A percentile compares a stretch with the other conserved stretches of the same genome.
These are phyloP conservation scores for Hypoxylon sp. DNA, from an alignment of 2,329 filamentous ascomycete species.

Conservation along the genomic window DNA sequence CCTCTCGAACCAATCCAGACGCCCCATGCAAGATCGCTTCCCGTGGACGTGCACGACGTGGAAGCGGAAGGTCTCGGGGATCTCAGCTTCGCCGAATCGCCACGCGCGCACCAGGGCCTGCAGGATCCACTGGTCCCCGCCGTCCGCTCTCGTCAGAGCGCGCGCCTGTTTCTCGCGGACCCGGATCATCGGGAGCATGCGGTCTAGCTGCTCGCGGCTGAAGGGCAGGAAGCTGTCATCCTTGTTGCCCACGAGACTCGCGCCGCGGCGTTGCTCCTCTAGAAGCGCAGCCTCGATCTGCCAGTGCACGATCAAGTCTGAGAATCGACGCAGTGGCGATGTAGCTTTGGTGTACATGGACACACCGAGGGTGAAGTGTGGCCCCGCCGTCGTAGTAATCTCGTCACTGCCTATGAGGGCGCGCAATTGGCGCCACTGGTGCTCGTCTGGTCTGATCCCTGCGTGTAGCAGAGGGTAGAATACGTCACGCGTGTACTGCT, in stretches of 20 bases:
- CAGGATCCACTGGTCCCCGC: slow-evolving; percentile 68
- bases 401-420: slow-evolving; percentile 66
- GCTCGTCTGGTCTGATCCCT: slow-evolving; percentile 53
- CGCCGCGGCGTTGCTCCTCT: slow-evolving; percentile 58
- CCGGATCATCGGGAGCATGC: slow-evolving; percentile 65
- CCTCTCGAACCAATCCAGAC: slow-evolving; percentile 67
- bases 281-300: slow-evolving; percentile 73
- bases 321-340: slow-evolving; percentile 75
- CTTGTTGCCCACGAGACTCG: slow-evolving; percentile 56
- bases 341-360: slow-evolving; percentile 75
- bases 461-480: slow-evolving; percentile 59
- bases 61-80: slow-evolving; percentile 66
- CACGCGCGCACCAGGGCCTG: slow-evolving; percentile 74
- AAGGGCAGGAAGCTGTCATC: slow-evolving; percentile 63
- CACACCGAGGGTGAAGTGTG: slow-evolving; percentile 71
- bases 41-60: slow-evolving; percentile 60
- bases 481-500: slow-evolving; percentile 57
- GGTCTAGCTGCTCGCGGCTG: slow-evolving; percentile 57
- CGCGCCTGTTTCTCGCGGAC: slow-evolving; percentile 68
- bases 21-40: slow-evolving; percentile 57
- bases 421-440: slow-evolving; percentile 54
- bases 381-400: slow-evolving; percentile 67
- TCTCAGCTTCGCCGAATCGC: slow-evolving; percentile 65
- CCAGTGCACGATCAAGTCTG: slow-evolving; percentile 76
- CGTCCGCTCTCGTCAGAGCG: slow-evolving; percentile 60